Evolutionary conservation across 2,329 filamentous ascomycete genomes (phyloP), one percentile per base, ranked within the genome.

Genomic region (Aureobasidium sp.): DNA sequence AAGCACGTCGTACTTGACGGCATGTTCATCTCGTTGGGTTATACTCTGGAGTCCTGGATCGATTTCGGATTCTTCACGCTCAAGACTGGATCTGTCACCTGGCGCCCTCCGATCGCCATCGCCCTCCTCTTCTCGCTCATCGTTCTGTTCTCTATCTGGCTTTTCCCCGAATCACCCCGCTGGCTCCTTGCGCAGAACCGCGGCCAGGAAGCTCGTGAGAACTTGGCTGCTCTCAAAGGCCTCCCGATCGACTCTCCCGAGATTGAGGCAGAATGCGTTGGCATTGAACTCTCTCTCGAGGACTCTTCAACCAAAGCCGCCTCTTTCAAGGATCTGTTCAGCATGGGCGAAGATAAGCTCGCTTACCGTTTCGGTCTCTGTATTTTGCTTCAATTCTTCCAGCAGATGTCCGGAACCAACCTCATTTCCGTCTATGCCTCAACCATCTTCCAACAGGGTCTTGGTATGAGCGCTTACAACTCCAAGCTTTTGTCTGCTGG

Each of bases 311-410:
- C 69, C 4, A 68, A 71, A 45, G 73, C 71, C 12, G 73, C 74
- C 3, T 76, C 71, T 59, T 69, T 80, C 11, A 69, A 67, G 44
- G 76, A 81, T 48, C 72, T 81, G 67, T 71, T 81, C 66, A 78
- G 74, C 65, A 79, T 78, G 74, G 79, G 78, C 61, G 75, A 79
- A 11, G 79, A 82, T 59, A 79, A 79, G 70, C 75, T 80, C 1
- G 64, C 67, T 17, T 81, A 83, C 70, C 78, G 81, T 27, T 81
- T 81, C 68, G 71, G 71, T 2, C 76, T 82, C 12, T 81, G 78
- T 66, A 77, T 81, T 55, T 72, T 80, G 42, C 69, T 81, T 48
- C 79, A 81, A 63, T 79, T 80, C 69, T 75, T 77, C 66, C 79
- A 81, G 69, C 79, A 81, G 67, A 80, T 80, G 77, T 75, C 76